Base-by-base conservation (phyloP, 164 flowering plant species). In the Magnolia sinica region DNA sequence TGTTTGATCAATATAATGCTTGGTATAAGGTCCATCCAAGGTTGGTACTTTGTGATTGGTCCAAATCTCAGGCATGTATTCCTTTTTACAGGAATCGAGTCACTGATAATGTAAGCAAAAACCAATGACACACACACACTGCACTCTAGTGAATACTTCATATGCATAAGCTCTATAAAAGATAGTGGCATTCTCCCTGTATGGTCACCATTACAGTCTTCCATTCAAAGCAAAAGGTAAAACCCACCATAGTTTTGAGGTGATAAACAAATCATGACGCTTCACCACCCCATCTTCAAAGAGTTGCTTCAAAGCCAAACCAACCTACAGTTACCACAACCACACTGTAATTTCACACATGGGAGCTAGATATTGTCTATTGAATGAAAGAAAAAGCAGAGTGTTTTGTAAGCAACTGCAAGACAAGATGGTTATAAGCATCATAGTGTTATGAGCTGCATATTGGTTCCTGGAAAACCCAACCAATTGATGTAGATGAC, bases 191-290 rank as follows among this genome's bases (percentile, higher is more conserved):
- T 55, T 16, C 61, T 55, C 18, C 61, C 61, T 16, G 45, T 55
- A 55, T 16, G 18, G 61, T 55, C 18, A 55, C 61, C 16, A 55
- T 16, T 55, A 55, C 61, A 16, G 18, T 14, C 61, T 11, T 55
- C 61, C 18, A 6, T 37, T 68, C 49, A 29, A 31, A 29, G 18
- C 9, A 4, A 37, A n/a, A 29, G 13, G 23, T 49, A 20, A 71
- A 77, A 82, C 88, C 20, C 71, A 92, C 98, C 97, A 90, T 74
- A 95, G 93, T 79, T 95, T 93, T 58, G 98, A 95, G 29, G 98
- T 93, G 73, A 95, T 90, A 73, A 78, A 93, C 83, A 95, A 78
- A 31, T 95, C 98, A 73, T 86, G 89, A 64, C 98, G 91, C 84
- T 87, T 92, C 77, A 95, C 96, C 5, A 89, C 85, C 4, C 97